Evolutionary conservation across 2,329 filamentous ascomycete genomes (phyloP).

Genomic region (Phoma sp.): DNA sequence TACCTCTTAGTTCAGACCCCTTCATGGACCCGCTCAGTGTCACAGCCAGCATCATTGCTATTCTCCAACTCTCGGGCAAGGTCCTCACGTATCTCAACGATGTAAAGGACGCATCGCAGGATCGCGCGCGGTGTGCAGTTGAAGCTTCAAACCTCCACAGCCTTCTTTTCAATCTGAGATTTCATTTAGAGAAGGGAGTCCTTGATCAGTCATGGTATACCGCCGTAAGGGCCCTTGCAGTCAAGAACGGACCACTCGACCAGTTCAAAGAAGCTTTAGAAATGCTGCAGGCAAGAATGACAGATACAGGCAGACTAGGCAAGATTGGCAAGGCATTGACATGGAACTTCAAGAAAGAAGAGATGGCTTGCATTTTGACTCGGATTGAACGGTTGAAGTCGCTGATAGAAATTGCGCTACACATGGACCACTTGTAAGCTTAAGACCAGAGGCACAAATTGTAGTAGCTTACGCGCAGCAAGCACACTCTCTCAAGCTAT

Average conservation of each 20-base stretch:
- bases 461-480: no score
- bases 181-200: slow-evolving; percentile 1
- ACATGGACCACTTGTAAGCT: slow-evolving; percentile 31
- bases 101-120: slow-evolving; percentile 9
- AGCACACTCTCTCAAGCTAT: no score
- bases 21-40: slow-evolving; percentile 16
- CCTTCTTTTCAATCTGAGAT: slow-evolving; percentile 7
- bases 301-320: slow-evolving; percentile 17
- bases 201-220: slow-evolving; percentile 27
- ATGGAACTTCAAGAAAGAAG: slow-evolving; percentile 26
- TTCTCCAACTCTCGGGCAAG: slow-evolving; percentile 13
- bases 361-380: slow-evolving; percentile 25
- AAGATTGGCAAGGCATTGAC: slow-evolving; percentile 9
- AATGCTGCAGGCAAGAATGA: slow-evolving; percentile 21
- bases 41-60: slow-evolving; percentile 16
- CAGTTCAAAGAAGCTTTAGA: slow-evolving; percentile 34
- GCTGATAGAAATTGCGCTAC: slow-evolving; percentile 24
- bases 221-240: slow-evolving; percentile 20
- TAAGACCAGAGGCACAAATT: no score
- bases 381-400: slow-evolving; percentile 29
- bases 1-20: no score
- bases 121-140: not conserved
- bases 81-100: slow-evolving; percentile 8
- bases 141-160: slow-evolving; percentile 5
- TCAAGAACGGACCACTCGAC: slow-evolving; percentile 33